Evolutionary conservation across 164 flowering plant genomes (phyloP).

Genomic region (Aristolochia californica): DNA sequence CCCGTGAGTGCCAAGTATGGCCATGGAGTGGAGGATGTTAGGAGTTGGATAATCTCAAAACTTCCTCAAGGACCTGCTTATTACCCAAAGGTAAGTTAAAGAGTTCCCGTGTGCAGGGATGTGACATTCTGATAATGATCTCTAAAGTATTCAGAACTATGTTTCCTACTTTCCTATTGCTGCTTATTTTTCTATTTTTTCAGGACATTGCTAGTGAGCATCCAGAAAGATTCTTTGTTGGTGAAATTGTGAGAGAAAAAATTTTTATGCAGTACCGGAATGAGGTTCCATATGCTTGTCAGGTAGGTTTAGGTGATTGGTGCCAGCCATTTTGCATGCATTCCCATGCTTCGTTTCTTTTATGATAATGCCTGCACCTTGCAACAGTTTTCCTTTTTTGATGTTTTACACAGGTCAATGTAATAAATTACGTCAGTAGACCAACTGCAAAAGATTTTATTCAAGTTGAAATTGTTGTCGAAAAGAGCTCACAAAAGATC

Average conservation of each 20-base stretch:
- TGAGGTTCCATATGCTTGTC: constrained; percentile 97
- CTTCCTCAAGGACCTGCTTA: constrained; percentile 89
- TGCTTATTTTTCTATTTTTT: constrained; percentile 9
- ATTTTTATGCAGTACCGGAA: constrained; percentile 86
- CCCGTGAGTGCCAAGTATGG: constrained; percentile 98
- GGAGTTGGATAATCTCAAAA: constrained; percentile 89
- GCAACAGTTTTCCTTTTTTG: neutral
- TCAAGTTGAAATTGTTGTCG: constrained; percentile 85
- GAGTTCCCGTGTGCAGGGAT: neutral
- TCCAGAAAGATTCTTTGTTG: constrained; percentile 92
- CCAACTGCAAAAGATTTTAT: constrained; percentile 89
- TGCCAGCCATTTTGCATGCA: neutral
- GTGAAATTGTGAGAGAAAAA: constrained; percentile 94
- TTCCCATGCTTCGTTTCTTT: no score
- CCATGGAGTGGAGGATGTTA: constrained; percentile 89
- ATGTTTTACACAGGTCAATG: constrained; percentile 62
- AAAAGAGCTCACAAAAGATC: constrained; percentile 84
- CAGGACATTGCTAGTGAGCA: constrained; percentile 97
- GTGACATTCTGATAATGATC: no score
- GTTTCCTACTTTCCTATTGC: neutral
- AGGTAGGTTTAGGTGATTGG: constrained; percentile 33
- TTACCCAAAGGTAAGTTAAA: constrained; percentile 63
- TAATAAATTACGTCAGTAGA: constrained; percentile 69
- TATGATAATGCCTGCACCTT: neutral
- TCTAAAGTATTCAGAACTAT: neutral